Evolutionary conservation across 495 filamentous ascomycete species (phyloP).

Genomic region (Terfezia boudieri): DNA sequence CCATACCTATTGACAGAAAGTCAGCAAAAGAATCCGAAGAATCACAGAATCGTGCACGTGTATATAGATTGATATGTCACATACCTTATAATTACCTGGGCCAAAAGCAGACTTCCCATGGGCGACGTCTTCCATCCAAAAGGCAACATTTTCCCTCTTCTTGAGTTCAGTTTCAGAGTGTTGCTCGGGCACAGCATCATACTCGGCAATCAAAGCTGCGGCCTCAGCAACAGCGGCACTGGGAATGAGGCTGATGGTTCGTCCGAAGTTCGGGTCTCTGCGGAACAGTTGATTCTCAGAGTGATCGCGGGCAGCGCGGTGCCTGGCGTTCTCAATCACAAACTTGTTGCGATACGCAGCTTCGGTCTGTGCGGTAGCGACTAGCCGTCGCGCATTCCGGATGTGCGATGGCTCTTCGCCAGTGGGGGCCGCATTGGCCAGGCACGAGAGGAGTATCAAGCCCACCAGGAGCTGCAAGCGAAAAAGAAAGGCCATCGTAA

Average conservation of each 20-base stretch:
- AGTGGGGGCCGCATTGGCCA: not conserved
- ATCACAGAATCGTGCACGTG: too few relatives aligned
- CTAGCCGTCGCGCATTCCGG: not conserved
- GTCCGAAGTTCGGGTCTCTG: not conserved
- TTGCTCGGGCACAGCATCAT: not conserved
- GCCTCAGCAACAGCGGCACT: not conserved
- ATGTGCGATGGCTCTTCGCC: not conserved
- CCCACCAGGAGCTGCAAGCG: not conserved
- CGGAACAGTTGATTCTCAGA: not conserved
- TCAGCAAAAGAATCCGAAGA: too few relatives aligned
- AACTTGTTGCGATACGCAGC: not conserved
- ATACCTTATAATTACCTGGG: not conserved
- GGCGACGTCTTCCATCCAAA: not conserved
- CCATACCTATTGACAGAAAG: not conserved
- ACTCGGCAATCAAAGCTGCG: not conserved
- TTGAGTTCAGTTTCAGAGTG: not conserved
- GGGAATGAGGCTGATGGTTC: not conserved
- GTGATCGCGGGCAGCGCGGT: not conserved
- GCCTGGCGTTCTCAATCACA: not conserved
- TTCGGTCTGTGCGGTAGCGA: not conserved
- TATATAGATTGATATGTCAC: not conserved
- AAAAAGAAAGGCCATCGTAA: too few relatives aligned
- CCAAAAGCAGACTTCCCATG: not conserved
- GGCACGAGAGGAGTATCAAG: not conserved
- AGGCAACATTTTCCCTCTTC: not conserved